These are phyloP conservation scores for Jatropha multifida DNA, from an alignment of 441 rosid species.

Conservation along the genomic window DNA sequence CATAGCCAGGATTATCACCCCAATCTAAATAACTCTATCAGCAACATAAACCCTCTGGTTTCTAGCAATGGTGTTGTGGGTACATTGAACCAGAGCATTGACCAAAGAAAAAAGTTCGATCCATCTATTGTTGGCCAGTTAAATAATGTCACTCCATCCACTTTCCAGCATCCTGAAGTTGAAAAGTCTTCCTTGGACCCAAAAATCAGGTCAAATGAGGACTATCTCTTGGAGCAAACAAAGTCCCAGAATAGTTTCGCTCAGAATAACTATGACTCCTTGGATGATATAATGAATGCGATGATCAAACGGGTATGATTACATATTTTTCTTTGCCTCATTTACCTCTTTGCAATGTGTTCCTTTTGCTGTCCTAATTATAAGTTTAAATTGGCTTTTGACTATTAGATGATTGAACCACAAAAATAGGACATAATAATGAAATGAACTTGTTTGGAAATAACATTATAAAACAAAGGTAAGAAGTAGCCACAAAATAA, in stretches of 20 bases:
- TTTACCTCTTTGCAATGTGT: constrained; percentile 11
- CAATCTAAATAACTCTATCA: constrained; percentile 29
- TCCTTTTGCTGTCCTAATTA: neutral
- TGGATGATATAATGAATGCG: constrained; percentile 66
- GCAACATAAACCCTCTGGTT: constrained; percentile 29
- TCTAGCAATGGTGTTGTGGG: constrained; percentile 33
- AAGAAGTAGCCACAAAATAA: no score
- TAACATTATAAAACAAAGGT: no score
- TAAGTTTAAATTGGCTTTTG: neutral
- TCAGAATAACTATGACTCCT: constrained; percentile 48
- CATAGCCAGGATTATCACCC: constrained; percentile 33
- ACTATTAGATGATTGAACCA: neutral
- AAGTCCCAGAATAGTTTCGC: constrained; percentile 47
- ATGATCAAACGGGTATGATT: constrained; percentile 67
- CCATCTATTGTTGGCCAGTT: constrained; percentile 38
- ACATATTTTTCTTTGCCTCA: constrained; percentile 8
- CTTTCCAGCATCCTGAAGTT: constrained; percentile 37
- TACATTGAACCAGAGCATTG: constrained; percentile 29
- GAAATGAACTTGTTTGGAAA: no score
- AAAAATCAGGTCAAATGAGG: constrained; percentile 42
- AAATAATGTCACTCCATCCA: constrained; percentile 29
- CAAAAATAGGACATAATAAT: neutral
- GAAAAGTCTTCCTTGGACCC: constrained; percentile 40
- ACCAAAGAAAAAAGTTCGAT: constrained; percentile 39
- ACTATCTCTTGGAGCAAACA: constrained; percentile 41